phyloP scores from a whole-genome alignment of 192 early-diverging fungal genomes.

The Spizellomyces punctatus region DNA sequence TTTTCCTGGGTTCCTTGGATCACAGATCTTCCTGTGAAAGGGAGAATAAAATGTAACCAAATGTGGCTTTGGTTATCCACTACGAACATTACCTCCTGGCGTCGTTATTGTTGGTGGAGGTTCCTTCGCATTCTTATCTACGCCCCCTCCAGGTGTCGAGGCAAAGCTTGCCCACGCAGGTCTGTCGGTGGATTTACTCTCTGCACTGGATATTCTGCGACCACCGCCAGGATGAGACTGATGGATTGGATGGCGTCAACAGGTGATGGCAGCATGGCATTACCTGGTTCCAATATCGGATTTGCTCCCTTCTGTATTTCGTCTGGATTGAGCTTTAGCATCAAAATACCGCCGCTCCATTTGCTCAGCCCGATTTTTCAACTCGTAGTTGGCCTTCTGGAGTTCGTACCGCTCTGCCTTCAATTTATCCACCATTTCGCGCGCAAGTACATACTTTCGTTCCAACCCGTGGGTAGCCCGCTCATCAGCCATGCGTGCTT shows the following conservation, averaged over 20 bases:
- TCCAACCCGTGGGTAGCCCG: slow-evolving; percentile 37
- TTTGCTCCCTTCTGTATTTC: too few species aligned
- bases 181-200: too few species aligned
- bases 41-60: background rate
- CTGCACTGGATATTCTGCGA: too few species aligned
- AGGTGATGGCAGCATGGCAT: too few species aligned
- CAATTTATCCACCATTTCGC: slow-evolving; percentile 50
- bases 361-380: slow-evolving; percentile 31
- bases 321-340: background rate
- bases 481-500: slow-evolving; percentile 38
- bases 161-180: slow-evolving; percentile 36
- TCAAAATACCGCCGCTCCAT: slow-evolving; percentile 13
- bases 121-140: background rate
- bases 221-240: too few species aligned
- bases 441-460: slow-evolving; percentile 41
- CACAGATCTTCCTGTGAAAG: too few species aligned
- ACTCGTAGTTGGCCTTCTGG: slow-evolving; percentile 31
- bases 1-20: too few species aligned
- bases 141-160: slow-evolving; percentile 25
- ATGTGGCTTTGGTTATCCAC: background rate
- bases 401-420: slow-evolving; percentile 45
- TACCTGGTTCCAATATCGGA: too few species aligned
- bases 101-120: slow-evolving; percentile 5
- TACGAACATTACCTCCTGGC: background rate
- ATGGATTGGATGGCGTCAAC: too few species aligned